Conservation (phyloP, 352 stramenopile genomes). For the Phytophthora pini region DNA sequence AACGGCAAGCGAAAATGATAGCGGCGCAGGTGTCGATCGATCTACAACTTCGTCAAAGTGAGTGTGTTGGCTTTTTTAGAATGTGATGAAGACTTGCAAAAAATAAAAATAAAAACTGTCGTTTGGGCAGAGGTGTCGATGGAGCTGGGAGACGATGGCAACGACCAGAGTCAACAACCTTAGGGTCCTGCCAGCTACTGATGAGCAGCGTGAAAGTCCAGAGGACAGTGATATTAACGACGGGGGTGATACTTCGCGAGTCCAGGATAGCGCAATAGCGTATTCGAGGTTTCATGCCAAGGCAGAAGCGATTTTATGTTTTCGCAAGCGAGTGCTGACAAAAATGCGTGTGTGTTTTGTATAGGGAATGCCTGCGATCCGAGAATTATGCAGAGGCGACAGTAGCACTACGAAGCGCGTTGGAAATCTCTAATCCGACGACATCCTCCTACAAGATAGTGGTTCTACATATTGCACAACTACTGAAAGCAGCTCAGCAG, state of each 20-base stretch:
- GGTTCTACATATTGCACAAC: constrained; percentile 49
- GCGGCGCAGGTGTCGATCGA: too few relatives aligned
- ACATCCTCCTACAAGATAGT: constrained; percentile 37
- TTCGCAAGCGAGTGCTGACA: background rate
- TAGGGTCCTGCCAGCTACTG: background rate
- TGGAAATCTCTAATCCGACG: constrained; percentile 44
- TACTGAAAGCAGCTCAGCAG: constrained; percentile 40
- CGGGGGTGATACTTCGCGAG: constrained; percentile 22
- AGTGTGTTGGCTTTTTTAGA: too few relatives aligned
- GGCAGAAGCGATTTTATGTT: too few relatives aligned
- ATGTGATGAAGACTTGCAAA: too few relatives aligned
- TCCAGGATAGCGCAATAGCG: constrained; percentile 25
- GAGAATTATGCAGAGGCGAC: constrained; percentile 55
- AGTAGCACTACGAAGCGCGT: constrained; percentile 46
- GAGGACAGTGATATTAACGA: constrained; percentile 8
- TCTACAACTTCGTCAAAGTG: too few relatives aligned
- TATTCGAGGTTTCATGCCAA: constrained; percentile 29
- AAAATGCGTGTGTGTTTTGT: background rate
- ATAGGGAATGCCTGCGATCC: constrained; percentile 48
- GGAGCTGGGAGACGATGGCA: background rate
- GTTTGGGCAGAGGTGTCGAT: background rate
- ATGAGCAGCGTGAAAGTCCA: background rate
- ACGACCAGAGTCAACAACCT: background rate
- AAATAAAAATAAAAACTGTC: too few relatives aligned
- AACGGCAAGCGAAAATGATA: too few relatives aligned